These are phyloP conservation scores for Bipolaris zeicola DNA, from an alignment of 2,329 filamentous ascomycete species.

Conservation along the genomic window DNA sequence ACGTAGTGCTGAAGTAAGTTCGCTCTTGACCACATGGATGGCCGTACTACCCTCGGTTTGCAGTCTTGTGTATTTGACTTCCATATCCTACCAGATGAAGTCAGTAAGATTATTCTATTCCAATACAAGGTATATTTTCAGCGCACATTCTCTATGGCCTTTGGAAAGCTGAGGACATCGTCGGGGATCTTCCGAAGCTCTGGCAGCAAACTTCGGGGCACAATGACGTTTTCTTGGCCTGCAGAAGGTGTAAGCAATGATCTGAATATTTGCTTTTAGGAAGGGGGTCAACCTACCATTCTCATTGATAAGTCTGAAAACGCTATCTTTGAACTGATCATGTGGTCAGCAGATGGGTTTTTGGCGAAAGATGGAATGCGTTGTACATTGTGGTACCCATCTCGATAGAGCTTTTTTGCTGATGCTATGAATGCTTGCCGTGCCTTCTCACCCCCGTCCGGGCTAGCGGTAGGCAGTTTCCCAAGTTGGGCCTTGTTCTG, in stretches of 20 bases:
- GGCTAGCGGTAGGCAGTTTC: slow-evolving; percentile 31
- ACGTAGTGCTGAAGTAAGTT: slow-evolving; percentile 46
- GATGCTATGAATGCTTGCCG: slow-evolving; percentile 27
- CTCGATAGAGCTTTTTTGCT: slow-evolving; percentile 33
- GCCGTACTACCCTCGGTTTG: slow-evolving; percentile 21
- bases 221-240: slow-evolving; percentile 34
- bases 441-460: slow-evolving; percentile 24
- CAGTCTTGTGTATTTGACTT: slow-evolving; percentile 41
- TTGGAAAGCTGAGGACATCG: slow-evolving; percentile 40
- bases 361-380: not conserved
- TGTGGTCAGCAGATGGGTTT: slow-evolving; percentile 9
- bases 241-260: slow-evolving; percentile 10
- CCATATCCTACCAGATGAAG: slow-evolving; percentile 26
- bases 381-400: slow-evolving; percentile 38
- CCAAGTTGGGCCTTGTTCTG: slow-evolving; percentile 28
- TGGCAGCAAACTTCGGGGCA: slow-evolving; percentile 36
- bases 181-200: slow-evolving; percentile 44
- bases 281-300: slow-evolving; percentile 19
- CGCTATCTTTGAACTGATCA: slow-evolving; percentile 36
- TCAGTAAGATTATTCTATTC: slow-evolving; percentile 15
- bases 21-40: slow-evolving; percentile 35
- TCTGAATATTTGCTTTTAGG: not conserved
- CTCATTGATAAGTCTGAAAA: slow-evolving; percentile 29
- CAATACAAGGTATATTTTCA: not conserved
- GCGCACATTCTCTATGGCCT: slow-evolving; percentile 31